Conservation (phyloP, 148 eudicot genomes). For the Vaccinium corymbosum region DNA sequence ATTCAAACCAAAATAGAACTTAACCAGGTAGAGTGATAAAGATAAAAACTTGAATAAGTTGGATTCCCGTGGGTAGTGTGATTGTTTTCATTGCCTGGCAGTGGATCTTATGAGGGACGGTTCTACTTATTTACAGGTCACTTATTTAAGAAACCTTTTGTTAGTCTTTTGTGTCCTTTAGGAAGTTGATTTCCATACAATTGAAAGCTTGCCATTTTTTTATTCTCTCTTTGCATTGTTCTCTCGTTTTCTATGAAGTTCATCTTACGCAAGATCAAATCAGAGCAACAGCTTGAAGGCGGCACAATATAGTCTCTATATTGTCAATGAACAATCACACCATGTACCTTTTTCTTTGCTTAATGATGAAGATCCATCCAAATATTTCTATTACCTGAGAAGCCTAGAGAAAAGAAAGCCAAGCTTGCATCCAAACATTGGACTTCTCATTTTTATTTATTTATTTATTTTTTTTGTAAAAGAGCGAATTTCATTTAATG, state of each 20-base stretch:
- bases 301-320: neutral
- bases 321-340: neutral
- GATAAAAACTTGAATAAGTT: conserved; percentile 11
- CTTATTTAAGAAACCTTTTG: neutral
- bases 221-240: neutral
- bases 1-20: neutral
- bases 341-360: neutral
- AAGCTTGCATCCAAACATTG: no score
- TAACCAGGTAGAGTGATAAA: neutral
- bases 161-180: neutral
- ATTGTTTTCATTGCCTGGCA: neutral
- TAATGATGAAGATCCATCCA: no score
- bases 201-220: neutral
- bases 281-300: neutral
- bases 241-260: neutral
- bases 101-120: neutral
- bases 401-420: no score
- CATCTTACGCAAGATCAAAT: neutral
- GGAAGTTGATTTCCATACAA: neutral
- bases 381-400: no score
- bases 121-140: neutral
- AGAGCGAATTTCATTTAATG: no score
- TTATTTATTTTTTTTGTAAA: no score
- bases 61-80: neutral
- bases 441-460: no score